phyloP scores from a whole-genome alignment of 495 filamentous ascomycete species.

The Extremus antarcticus region DNA sequence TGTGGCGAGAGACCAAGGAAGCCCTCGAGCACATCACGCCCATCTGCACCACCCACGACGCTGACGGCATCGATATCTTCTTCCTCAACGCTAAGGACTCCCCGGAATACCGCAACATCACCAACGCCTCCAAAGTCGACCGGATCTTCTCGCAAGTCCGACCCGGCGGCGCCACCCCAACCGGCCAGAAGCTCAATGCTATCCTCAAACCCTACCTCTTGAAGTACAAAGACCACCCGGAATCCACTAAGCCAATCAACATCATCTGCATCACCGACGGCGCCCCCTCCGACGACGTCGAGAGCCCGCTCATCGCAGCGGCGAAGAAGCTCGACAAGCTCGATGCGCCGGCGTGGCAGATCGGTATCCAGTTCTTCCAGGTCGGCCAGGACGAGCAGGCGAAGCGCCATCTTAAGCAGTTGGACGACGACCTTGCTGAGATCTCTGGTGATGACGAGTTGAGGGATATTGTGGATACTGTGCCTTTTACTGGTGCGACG shows the following conservation, averaged over 20 bases:
- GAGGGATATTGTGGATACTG: constrained; percentile 90
- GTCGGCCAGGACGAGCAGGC: constrained; percentile 67
- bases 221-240: constrained; percentile 30
- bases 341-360: constrained; percentile 69
- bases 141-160: constrained; percentile 55
- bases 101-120: constrained; percentile 46
- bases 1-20: constrained; percentile 64
- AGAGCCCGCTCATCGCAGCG: constrained; percentile 53
- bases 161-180: constrained; percentile 61
- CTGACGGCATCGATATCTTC: constrained; percentile 87
- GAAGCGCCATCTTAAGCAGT: constrained; percentile 49
- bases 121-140: constrained; percentile 39
- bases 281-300: constrained; percentile 69
- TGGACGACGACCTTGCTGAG: constrained; percentile 66
- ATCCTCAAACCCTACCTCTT: constrained; percentile 65
- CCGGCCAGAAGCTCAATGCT: constrained; percentile 57
- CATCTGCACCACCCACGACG: constrained; percentile 72
- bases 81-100: constrained; percentile 63
- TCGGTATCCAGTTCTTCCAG: constrained; percentile 96
- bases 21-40: constrained; percentile 71
- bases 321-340: constrained; percentile 63
- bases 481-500: constrained; percentile 51
- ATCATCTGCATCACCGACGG: constrained; percentile 93
- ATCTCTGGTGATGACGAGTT: constrained; percentile 40
- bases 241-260: constrained; percentile 69